phyloP scores from a whole-genome alignment of 495 filamentous ascomycete genomes.

The Penicillium coffeae region DNA sequence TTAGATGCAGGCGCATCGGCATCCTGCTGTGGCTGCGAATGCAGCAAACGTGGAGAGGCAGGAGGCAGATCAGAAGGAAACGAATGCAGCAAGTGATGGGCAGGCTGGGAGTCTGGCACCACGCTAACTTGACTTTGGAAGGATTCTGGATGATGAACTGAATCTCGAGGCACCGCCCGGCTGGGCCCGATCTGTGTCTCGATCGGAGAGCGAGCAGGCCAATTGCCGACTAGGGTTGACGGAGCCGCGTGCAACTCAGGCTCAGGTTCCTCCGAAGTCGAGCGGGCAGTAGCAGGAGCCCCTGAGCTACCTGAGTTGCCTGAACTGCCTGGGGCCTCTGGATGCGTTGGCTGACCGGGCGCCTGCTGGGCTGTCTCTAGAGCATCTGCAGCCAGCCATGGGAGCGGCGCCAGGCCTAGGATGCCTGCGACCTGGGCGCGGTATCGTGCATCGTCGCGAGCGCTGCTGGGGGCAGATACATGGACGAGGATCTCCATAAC shows the following conservation, averaged over 20 bases:
- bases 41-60: not conserved
- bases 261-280: no score
- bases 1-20: not conserved
- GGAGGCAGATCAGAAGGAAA: no score
- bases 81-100: conserved; percentile 1
- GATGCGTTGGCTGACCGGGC: not conserved
- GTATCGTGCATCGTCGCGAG: conserved; percentile 59
- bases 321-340: no score
- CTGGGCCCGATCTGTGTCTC: conserved; percentile 6
- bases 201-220: conserved; percentile 1
- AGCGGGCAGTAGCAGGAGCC: no score
- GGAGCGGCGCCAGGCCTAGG: conserved; percentile 41
- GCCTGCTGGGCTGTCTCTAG: conserved; percentile 1
- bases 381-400: not conserved
- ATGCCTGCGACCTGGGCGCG: conserved; percentile 59
- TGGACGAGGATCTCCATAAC: conserved; percentile 63
- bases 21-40: not conserved
- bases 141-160: conserved; percentile 22
- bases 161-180: conserved; percentile 5
- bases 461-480: conserved; percentile 59
- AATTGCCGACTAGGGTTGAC: no score
- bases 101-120: conserved; percentile 44
- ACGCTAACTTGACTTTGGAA: conserved; percentile 43
- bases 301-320: no score
- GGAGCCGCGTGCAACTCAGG: no score